These are phyloP conservation scores for Spatholobus suberectus DNA, from an alignment of 306 rosid species.

Conservation along the genomic window DNA sequence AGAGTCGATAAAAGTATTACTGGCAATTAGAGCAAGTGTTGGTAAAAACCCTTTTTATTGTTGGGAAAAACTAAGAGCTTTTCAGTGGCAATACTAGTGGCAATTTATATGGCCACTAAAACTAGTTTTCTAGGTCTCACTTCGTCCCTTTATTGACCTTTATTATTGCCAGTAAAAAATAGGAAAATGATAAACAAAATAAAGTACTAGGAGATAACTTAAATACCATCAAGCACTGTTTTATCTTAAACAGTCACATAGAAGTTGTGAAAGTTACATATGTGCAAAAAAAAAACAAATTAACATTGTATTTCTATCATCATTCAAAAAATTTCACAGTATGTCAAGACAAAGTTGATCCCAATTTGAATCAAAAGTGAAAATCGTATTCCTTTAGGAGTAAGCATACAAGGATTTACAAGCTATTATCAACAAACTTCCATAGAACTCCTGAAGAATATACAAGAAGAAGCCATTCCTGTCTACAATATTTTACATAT, in stretches of 20 bases:
- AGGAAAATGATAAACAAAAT: slow-evolving; percentile 25
- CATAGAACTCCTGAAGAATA: slow-evolving; percentile 46
- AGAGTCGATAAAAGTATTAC: no score
- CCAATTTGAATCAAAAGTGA: slow-evolving; percentile 53
- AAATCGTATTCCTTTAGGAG: slow-evolving; percentile 41
- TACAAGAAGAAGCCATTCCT: slow-evolving; percentile 26
- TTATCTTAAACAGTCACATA: slow-evolving; percentile 29
- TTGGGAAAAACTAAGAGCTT: no score
- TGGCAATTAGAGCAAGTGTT: no score
- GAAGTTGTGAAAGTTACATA: slow-evolving; percentile 25
- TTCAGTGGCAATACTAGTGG: no score
- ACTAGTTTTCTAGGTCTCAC: no score
- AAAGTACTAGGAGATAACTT: slow-evolving; percentile 5
- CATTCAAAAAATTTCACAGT: slow-evolving; percentile 47
- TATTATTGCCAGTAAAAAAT: no score
- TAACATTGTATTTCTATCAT: slow-evolving; percentile 45
- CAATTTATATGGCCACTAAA: no score
- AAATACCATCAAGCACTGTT: slow-evolving; percentile 24
- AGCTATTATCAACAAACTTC: slow-evolving; percentile 47
- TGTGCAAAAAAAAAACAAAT: slow-evolving; percentile 43
- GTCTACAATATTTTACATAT: slow-evolving; percentile 51
- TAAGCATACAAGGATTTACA: slow-evolving; percentile 46
- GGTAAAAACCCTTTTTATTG: no score
- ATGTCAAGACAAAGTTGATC: slow-evolving; percentile 52
- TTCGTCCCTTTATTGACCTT: no score